Evolutionary conservation across 2,329 filamentous ascomycete species (phyloP), one percentile per base, ranked within the genome.

Genomic region (Sclerotinia nivalis): DNA sequence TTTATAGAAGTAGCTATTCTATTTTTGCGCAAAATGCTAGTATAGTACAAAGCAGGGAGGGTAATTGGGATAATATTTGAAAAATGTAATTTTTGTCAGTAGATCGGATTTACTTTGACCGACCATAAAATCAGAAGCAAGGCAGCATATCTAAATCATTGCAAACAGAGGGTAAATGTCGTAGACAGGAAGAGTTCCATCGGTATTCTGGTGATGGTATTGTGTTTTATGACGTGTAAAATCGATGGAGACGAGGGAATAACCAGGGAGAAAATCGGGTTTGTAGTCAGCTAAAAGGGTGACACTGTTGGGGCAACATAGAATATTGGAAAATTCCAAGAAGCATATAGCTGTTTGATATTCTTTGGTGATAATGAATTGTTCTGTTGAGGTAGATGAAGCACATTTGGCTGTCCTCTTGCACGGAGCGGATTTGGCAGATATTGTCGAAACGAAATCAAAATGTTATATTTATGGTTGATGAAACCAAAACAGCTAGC

Each of bases 401-500:
- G 3, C 8, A 4, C 13, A n/a, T 10, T 25, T 1, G 5, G 1
- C 9, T 43, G n/a, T n/a, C 6, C 13, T 9, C 25, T 4, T 9
- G 6, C 22, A 15, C 12, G n/a, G 22, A n/a, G 22, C 25, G 8
- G 1, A 28, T 1, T 18, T 22, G 25, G 13, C 25, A 6, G 7
- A 45, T 28, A 43, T 25, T 25, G 37, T 12, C 18, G 13, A 20
- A 5, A 1, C 15, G 9, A 20, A 20, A 15, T 60, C 7, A 28
- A 18, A 20, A 45, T 25, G 7, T 12, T 25, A 25, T 45, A 3
- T 28, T 45, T 20, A 25, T 60, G 2, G 13, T 13, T 20, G 22
- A 40, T 25, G n/a, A 3, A 40, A 43, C 15, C 9, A 56, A n/a
- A 3, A 28, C 2, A 28, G 2, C 22, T n/a, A 20, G 13, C 25